phyloP scores from a whole-genome alignment of 441 rosid genomes.

The Capsella rubella region DNA sequence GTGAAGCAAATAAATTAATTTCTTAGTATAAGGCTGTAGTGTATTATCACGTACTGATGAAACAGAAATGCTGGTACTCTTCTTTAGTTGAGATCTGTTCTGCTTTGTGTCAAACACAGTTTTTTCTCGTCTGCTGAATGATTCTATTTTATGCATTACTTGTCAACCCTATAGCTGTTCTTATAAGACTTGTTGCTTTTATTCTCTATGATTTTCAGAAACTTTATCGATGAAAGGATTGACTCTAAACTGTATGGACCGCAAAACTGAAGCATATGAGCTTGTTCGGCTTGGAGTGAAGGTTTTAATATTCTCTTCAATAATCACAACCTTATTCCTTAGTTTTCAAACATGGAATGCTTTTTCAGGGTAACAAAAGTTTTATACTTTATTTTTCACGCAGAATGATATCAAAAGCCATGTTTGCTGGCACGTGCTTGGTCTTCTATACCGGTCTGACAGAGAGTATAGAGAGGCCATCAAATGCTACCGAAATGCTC shows the following conservation, averaged over 20 bases:
- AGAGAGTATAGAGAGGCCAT: constrained; percentile 99
- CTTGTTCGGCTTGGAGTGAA: constrained; percentile 96
- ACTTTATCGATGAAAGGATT: constrained; percentile 99
- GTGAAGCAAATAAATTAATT: not conserved
- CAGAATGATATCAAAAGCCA: constrained; percentile 99
- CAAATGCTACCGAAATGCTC: constrained; percentile 96
- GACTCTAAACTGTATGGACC: constrained; percentile 99
- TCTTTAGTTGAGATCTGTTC: constrained; percentile 12
- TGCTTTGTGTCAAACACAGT: constrained; percentile 15
- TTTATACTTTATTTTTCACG: constrained; percentile 43
- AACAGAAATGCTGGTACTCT: constrained; percentile 15
- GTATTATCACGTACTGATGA: constrained; percentile 22
- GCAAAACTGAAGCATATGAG: constrained; percentile 97
- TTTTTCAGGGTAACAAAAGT: constrained; percentile 22
- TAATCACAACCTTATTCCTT: constrained; percentile 10
- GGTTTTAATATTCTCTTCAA: constrained; percentile 55
- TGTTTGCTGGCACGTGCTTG: constrained; percentile 99
- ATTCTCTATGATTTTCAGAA: constrained; percentile 60
- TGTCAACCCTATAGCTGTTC: not conserved
- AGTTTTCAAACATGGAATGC: constrained; percentile 19
- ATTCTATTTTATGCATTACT: constrained; percentile 2
- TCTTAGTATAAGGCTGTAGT: constrained; percentile 1
- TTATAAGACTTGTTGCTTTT: constrained; percentile 17
- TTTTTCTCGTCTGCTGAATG: constrained; percentile 23
- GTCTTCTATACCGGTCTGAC: constrained; percentile 99